Percentiles rank a stretch among this genome's conserved stretches.
These are phyloP conservation scores for Apiospora koreana DNA, from an alignment of 2,329 filamentous ascomycete genomes.

Conservation along the genomic window DNA sequence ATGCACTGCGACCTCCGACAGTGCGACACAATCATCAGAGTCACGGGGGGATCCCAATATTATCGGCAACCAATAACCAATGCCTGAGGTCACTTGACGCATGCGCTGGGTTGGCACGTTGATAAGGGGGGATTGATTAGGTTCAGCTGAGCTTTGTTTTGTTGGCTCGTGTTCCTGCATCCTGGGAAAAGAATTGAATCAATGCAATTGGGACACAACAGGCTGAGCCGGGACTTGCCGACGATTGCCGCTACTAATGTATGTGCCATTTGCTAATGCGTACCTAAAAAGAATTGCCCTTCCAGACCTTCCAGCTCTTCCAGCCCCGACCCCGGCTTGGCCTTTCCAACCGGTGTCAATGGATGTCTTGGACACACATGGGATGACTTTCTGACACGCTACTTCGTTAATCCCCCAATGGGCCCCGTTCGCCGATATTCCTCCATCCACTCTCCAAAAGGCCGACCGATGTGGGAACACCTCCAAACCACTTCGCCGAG, in stretches of 20 bases:
- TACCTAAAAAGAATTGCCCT: background rate
- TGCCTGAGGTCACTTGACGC: background rate
- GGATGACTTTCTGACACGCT: background rate
- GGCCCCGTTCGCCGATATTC: background rate
- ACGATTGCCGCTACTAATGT: background rate
- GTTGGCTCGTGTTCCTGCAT: background rate
- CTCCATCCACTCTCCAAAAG: background rate
- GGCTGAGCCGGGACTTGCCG: background rate
- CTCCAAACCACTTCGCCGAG: background rate
- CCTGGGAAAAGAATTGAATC: background rate
- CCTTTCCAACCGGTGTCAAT: background rate
- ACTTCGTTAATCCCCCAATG: background rate
- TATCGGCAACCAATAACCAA: background rate
- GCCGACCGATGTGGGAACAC: background rate
- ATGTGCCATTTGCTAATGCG: constrained; percentile 3
- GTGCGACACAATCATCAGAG: background rate
- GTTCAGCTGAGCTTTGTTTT: background rate
- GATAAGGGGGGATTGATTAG: background rate
- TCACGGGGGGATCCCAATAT: background rate
- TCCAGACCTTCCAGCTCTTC: background rate
- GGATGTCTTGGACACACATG: background rate
- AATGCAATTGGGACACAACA: background rate
- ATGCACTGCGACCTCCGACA: too few species aligned
- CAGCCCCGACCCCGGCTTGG: background rate
- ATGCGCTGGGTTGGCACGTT: background rate